Evolutionary conservation across 192 early-diverging fungal genomes (phyloP).

Genomic region (Podochytrium sp.): DNA sequence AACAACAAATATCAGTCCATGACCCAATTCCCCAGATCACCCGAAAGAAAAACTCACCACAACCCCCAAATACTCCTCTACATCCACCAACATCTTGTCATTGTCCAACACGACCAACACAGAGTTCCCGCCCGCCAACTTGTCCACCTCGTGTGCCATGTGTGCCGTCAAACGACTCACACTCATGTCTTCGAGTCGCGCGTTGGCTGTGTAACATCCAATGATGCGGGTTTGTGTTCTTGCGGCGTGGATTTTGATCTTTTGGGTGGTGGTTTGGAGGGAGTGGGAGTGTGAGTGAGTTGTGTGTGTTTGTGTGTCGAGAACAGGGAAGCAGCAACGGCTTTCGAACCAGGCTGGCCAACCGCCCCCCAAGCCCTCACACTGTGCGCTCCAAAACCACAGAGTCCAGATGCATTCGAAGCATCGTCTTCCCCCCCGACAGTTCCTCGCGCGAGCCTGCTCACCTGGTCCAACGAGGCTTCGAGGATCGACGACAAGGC

Average conservation of each 20-base stretch:
- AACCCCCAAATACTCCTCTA: not conserved
- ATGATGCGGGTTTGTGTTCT: not conserved
- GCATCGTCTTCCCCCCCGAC: too few relatives aligned
- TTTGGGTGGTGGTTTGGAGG: too few relatives aligned
- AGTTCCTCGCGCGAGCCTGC: too few relatives aligned
- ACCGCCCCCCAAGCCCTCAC: too few relatives aligned
- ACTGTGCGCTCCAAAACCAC: too few relatives aligned
- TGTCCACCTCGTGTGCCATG: not conserved
- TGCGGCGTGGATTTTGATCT: not conserved
- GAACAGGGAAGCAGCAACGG: too few relatives aligned
- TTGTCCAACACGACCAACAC: conserved; percentile 30
- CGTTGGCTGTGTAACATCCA: conserved; percentile 14
- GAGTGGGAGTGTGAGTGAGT: too few relatives aligned
- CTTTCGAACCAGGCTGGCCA: too few relatives aligned
- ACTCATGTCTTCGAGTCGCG: not conserved
- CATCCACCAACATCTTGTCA: conserved; percentile 4
- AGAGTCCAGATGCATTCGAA: too few relatives aligned
- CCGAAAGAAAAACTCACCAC: conserved; percentile 14
- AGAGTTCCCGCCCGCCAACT: conserved; percentile 2
- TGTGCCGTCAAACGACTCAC: conserved; percentile 2
- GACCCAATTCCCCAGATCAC: not conserved
- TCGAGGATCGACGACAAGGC: conserved; percentile 83
- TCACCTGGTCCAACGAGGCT: conserved; percentile 80
- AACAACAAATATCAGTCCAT: not conserved
- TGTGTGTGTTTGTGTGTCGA: too few relatives aligned